A percentile compares a stretch with the other conserved stretches of the same genome.
Conservation (phyloP, 257 asterid species). For the Gentiana dahurica region DNA sequence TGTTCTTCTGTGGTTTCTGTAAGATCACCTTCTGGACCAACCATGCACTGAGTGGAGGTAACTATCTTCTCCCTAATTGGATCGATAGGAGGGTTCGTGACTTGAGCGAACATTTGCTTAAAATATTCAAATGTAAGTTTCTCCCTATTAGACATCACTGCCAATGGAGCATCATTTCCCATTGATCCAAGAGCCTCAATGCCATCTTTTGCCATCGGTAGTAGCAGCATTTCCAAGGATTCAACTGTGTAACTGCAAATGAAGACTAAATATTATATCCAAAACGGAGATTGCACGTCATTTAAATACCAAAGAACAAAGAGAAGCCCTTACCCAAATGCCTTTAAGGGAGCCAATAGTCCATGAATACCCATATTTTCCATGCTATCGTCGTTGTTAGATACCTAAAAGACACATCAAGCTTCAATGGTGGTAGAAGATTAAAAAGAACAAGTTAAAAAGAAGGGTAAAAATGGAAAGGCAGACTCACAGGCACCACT, state of each 20-base stretch:
- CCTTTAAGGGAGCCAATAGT: constrained; percentile 80
- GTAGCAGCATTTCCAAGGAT: constrained; percentile 85
- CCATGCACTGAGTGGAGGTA: constrained; percentile 95
- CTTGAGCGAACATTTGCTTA: constrained; percentile 99
- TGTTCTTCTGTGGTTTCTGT: constrained; percentile 98
- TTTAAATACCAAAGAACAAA: constrained; percentile 6
- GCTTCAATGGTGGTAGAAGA: neutral
- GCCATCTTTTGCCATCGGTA: constrained; percentile 98
- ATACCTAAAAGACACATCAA: constrained; percentile 36
- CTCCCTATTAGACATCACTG: constrained; percentile 96
- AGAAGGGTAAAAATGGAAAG: constrained; percentile 5
- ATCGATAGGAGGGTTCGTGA: constrained; percentile 96
- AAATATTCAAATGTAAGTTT: constrained; percentile 88
- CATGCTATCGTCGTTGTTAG: constrained; percentile 68
- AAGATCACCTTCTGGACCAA: constrained; percentile 99
- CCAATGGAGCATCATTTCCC: constrained; percentile 99
- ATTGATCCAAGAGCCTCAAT: constrained; percentile 97
- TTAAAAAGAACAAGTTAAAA: neutral
- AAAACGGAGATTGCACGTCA: neutral
- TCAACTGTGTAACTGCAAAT: constrained; percentile 74
- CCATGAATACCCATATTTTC: constrained; percentile 86
- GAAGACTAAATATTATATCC: constrained; percentile 11
- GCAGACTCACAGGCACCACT: constrained; percentile 56
- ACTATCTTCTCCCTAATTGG: constrained; percentile 98
- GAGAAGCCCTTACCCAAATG: constrained; percentile 70